Percentiles rank a stretch among this genome's conserved stretches.
Evolutionary conservation across 768 basidiomycete genomes (phyloP).

Genomic region (Lactarius akahatsu): DNA sequence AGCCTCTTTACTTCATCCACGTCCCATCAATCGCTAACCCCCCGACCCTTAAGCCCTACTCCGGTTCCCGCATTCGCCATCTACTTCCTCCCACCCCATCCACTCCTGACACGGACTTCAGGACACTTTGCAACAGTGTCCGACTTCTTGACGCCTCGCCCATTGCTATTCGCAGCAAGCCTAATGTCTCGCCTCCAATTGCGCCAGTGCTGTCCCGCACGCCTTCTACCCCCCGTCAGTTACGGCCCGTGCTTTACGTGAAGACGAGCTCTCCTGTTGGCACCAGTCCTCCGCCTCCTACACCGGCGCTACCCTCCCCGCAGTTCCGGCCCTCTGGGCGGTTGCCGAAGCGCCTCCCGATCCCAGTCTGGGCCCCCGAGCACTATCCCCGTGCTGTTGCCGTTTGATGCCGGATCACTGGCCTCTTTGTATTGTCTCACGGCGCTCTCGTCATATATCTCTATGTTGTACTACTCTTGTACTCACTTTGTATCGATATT

Average conservation of each 20-base stretch:
- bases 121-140: slow-evolving; percentile 20
- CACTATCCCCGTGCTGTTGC: slow-evolving; percentile 23
- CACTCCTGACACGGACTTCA: slow-evolving; percentile 24
- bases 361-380: slow-evolving; percentile 20
- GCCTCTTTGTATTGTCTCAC: neutral
- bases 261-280: slow-evolving; percentile 23
- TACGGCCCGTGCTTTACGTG: slow-evolving; percentile 23
- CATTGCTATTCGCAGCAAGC: neutral
- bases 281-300: slow-evolving; percentile 22
- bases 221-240: slow-evolving; percentile 26
- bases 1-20: neutral
- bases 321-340: slow-evolving; percentile 20
- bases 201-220: slow-evolving; percentile 32
- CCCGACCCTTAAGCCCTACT: slow-evolving; percentile 1
- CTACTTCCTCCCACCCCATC: slow-evolving; percentile 20
- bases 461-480: slow-evolving; percentile 1
- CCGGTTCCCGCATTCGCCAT: slow-evolving; percentile 20
- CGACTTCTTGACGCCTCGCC: slow-evolving; percentile 9
- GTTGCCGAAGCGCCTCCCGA: slow-evolving; percentile 19
- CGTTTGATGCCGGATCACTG: slow-evolving; percentile 13
- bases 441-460: neutral
- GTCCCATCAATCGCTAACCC: neutral
- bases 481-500: slow-evolving; percentile 12
- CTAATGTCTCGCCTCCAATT: neutral
- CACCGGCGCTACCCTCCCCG: slow-evolving; percentile 15